phyloP scores from a whole-genome alignment of 371 early-diverging fungal genomes.

The Entomophthora muscae region DNA sequence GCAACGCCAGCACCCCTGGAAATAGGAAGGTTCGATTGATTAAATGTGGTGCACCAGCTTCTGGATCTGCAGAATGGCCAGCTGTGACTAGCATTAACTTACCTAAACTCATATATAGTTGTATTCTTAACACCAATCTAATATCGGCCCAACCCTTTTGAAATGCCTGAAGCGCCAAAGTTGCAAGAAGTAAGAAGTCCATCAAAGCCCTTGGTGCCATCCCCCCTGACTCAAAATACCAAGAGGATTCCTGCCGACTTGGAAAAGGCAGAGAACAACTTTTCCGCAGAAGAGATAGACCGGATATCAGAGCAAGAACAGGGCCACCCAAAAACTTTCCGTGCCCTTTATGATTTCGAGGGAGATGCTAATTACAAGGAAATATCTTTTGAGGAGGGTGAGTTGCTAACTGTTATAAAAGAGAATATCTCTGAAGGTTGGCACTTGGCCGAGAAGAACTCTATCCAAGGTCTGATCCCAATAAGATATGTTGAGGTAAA shows the following conservation, averaged over 20 bases:
- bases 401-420: conserved; percentile 17
- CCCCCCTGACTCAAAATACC: background rate
- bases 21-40: no score
- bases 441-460: conserved; percentile 21
- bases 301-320: background rate
- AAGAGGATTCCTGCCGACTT: background rate
- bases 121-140: no score
- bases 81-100: no score
- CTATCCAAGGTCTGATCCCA: conserved; percentile 19
- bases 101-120: no score
- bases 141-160: no score
- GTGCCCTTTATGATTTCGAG: conserved; percentile 11
- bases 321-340: background rate
- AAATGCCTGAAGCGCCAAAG: no score
- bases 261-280: background rate
- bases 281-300: background rate
- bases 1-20: no score
- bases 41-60: no score
- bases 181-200: no score
- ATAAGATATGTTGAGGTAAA: conserved; percentile 21
- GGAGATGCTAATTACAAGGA: conserved; percentile 15
- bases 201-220: background rate
- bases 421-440: conserved; percentile 21
- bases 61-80: no score
- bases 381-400: conserved; percentile 19